phyloP scores from a whole-genome alignment of 768 basidiomycete species.

The Leccinum barrowsii region DNA sequence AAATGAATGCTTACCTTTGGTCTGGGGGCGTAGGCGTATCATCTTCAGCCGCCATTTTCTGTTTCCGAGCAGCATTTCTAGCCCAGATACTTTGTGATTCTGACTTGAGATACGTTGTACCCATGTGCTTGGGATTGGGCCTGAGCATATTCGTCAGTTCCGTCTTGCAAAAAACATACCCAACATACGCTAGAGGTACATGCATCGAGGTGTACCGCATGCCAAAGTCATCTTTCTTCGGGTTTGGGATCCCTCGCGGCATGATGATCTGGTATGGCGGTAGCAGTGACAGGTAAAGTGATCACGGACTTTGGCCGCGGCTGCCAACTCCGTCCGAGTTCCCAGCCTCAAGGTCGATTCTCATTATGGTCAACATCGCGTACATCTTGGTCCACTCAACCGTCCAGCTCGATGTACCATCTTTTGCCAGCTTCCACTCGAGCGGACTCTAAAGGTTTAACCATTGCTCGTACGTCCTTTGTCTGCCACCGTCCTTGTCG shows the following conservation, averaged over 20 bases:
- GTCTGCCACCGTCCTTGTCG: too few relatives aligned
- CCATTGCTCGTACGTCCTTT: too few relatives aligned
- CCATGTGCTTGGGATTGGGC: conserved; percentile 77
- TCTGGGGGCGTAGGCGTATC: conserved; percentile 38
- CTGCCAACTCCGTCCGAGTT: too few relatives aligned
- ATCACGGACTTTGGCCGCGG: neutral
- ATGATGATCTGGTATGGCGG: conserved; percentile 34
- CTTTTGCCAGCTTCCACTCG: too few relatives aligned
- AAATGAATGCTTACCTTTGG: conserved; percentile 39
- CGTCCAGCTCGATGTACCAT: too few relatives aligned
- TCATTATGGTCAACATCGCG: too few relatives aligned
- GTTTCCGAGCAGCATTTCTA: conserved; percentile 57
- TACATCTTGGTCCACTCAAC: too few relatives aligned
- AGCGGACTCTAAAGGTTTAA: too few relatives aligned
- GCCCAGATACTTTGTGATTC: conserved; percentile 75
- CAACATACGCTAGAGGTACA: conserved; percentile 68
- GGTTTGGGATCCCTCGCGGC: conserved; percentile 82
- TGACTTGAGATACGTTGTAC: conserved; percentile 72
- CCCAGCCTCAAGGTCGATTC: too few relatives aligned
- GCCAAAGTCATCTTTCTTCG: conserved; percentile 76
- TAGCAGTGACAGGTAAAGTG: neutral
- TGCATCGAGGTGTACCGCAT: conserved; percentile 78
- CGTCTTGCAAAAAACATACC: conserved; percentile 1
- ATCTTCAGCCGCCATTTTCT: conserved; percentile 41
- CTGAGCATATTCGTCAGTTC: conserved; percentile 35